Conservation (phyloP, 768 basidiomycete genomes). For the Coprinopsis marcescibilis region DNA sequence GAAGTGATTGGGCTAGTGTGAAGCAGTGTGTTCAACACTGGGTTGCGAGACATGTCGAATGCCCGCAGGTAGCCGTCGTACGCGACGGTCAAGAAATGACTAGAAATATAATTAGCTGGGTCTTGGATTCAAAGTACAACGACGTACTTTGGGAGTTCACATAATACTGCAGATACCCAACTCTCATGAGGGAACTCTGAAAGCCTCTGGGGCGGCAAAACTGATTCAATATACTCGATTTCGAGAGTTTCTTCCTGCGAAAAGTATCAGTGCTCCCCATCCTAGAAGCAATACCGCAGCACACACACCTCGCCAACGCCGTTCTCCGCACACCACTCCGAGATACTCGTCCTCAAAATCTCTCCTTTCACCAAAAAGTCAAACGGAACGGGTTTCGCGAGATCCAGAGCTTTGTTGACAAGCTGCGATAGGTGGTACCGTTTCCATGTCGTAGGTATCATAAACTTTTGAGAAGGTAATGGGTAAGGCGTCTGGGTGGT, state of each 20-base stretch:
- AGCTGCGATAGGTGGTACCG: slow-evolving; percentile 97
- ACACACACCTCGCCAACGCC: slow-evolving; percentile 62
- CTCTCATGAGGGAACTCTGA: slow-evolving; percentile 82
- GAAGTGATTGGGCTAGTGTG: slow-evolving; percentile 70
- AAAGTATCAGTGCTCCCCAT: neutral
- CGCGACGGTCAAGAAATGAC: slow-evolving; percentile 70
- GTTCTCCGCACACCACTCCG: slow-evolving; percentile 68
- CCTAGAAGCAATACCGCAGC: neutral
- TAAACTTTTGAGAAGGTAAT: slow-evolving; percentile 83
- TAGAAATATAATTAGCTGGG: slow-evolving; percentile 22
- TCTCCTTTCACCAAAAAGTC: slow-evolving; percentile 89
- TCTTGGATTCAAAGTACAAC: slow-evolving; percentile 2
- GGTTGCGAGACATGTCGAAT: slow-evolving; percentile 64
- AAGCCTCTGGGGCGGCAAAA: slow-evolving; percentile 81
- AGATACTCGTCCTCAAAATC: slow-evolving; percentile 64
- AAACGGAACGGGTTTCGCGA: slow-evolving; percentile 75
- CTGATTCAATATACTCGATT: slow-evolving; percentile 87
- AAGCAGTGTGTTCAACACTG: slow-evolving; percentile 40
- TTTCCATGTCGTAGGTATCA: slow-evolving; percentile 86
- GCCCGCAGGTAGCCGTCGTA: slow-evolving; percentile 75
- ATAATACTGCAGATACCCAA: slow-evolving; percentile 85
- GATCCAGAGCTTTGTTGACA: slow-evolving; percentile 86
- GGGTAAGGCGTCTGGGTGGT: slow-evolving; percentile 69
- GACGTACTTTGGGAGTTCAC: slow-evolving; percentile 47
- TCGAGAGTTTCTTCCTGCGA: slow-evolving; percentile 82